Percentiles rank a stretch among this genome's conserved stretches.
These are phyloP conservation scores for Candida insectorum DNA, from an alignment of 805 yeast species.

Conservation along the genomic window DNA sequence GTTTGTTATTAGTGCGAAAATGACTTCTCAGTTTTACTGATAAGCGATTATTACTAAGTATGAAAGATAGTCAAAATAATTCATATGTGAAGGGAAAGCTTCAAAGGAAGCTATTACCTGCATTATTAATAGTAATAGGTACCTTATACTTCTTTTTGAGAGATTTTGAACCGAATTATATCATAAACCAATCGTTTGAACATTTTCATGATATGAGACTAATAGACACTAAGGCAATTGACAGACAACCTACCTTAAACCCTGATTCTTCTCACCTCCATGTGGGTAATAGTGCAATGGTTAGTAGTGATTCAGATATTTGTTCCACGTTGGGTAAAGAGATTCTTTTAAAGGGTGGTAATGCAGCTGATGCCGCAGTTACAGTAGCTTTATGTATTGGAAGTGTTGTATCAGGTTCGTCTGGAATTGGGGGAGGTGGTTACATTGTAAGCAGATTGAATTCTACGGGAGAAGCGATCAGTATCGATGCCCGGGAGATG, in stretches of 20 bases:
- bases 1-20: too few species aligned
- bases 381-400: constrained; percentile 90
- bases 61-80: too few species aligned
- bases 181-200: too few species aligned
- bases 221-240: background rate
- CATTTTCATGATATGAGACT: constrained; percentile 7
- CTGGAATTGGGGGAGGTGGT: constrained; percentile 95
- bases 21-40: too few species aligned
- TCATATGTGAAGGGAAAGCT: too few species aligned
- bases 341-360: constrained; percentile 57
- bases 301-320: constrained; percentile 59
- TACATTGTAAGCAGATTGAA: constrained; percentile 45
- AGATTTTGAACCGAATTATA: too few species aligned
- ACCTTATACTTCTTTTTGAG: too few species aligned
- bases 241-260: constrained; percentile 36
- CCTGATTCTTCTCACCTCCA: constrained; percentile 40
- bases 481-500: constrained; percentile 84
- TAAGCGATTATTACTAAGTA: too few species aligned
- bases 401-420: constrained; percentile 71
- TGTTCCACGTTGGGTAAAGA: constrained; percentile 64
- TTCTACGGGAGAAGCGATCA: constrained; percentile 43
- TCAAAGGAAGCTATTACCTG: too few species aligned
- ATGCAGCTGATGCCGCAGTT: constrained; percentile 92
- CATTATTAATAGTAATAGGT: too few species aligned
- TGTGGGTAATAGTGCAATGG: constrained; percentile 52